Evolutionary conservation across 1,284 basidiomycete species (phyloP).

Genomic region (Earliella scabrosa): DNA sequence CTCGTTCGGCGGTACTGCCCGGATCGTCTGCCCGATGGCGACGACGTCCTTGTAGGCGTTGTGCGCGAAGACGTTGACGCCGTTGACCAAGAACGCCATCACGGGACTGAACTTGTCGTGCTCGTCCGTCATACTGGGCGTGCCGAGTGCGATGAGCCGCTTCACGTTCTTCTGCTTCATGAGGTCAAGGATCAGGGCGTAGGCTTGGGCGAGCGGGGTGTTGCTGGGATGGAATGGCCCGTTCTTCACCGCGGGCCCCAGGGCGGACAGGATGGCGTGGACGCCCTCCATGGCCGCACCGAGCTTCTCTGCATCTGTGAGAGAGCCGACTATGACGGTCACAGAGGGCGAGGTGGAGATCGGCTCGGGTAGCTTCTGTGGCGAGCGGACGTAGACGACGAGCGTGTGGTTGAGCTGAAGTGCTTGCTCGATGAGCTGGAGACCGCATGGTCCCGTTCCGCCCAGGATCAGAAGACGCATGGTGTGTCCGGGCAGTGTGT

Average conservation of each 20-base stretch:
- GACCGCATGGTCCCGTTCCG: conserved; percentile 62
- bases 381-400: conserved; percentile 64
- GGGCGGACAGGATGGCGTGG: conserved; percentile 64
- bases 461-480: conserved; percentile 47
- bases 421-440: conserved; percentile 54
- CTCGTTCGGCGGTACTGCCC: conserved; percentile 44
- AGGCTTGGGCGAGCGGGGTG: conserved; percentile 65
- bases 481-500: too few relatives aligned
- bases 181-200: conserved; percentile 52
- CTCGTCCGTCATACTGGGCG: conserved; percentile 63
- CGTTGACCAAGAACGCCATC: conserved; percentile 49
- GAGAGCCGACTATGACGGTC: conserved; percentile 54
- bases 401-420: conserved; percentile 51
- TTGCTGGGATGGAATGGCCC: conserved; percentile 44
- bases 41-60: conserved; percentile 53
- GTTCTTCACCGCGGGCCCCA: conserved; percentile 53
- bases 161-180: conserved; percentile 57
- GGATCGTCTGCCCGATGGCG: conserved; percentile 57
- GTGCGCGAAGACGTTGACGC: conserved; percentile 41
- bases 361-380: conserved; percentile 60
- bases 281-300: conserved; percentile 57
- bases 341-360: conserved; percentile 48
- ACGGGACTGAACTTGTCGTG: conserved; percentile 57
- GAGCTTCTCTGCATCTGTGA: conserved; percentile 54
- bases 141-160: conserved; percentile 68